These are phyloP conservation scores for Leptographium procerum DNA, from an alignment of 2,329 filamentous ascomycete species.

Conservation along the genomic window DNA sequence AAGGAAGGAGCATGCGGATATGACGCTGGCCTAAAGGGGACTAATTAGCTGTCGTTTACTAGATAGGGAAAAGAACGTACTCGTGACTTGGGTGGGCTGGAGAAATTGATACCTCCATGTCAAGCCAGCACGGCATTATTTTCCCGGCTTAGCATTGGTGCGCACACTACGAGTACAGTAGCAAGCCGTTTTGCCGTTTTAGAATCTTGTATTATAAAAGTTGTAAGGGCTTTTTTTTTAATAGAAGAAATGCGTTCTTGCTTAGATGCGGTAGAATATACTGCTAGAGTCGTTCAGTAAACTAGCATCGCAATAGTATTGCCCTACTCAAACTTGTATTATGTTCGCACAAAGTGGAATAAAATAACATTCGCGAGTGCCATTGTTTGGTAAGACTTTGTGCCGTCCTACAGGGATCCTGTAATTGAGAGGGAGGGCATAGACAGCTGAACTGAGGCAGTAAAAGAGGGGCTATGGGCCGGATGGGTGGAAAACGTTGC, in stretches of 20 bases:
- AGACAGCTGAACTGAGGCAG: conserved; percentile 4
- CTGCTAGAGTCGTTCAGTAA: too few species aligned
- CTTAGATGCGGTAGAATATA: too few species aligned
- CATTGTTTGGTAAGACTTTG: background rate
- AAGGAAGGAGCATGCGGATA: background rate
- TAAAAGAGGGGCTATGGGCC: background rate
- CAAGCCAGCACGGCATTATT: background rate
- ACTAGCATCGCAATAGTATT: too few species aligned
- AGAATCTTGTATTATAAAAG: too few species aligned
- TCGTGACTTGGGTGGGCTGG: background rate
- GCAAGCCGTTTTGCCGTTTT: background rate
- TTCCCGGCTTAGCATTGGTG: background rate
- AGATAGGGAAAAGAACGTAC: background rate
- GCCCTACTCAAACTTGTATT: too few species aligned
- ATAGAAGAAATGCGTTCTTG: too few species aligned
- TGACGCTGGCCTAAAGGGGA: background rate
- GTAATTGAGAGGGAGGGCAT: background rate
- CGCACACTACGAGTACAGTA: too few species aligned
- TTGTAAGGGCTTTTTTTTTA: background rate
- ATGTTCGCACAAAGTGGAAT: too few species aligned
- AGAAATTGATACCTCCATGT: background rate
- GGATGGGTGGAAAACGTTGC: background rate
- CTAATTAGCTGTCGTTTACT: background rate
- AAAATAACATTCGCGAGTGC: background rate
- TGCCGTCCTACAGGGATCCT: background rate